phyloP scores from a whole-genome alignment of 2,329 filamentous ascomycete species.

The Colletotrichum camelliae region DNA sequence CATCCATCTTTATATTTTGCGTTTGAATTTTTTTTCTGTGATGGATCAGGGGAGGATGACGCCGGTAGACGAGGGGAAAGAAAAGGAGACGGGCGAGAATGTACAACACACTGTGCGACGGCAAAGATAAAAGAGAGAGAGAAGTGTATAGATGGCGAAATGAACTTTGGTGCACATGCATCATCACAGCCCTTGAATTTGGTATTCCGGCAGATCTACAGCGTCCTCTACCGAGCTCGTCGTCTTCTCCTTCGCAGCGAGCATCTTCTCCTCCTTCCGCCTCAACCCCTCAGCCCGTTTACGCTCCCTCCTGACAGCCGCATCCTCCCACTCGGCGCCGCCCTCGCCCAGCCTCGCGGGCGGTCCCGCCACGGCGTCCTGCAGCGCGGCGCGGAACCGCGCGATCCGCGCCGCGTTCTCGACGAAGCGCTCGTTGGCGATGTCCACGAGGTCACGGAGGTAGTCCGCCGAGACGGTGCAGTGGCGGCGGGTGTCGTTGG shows the following conservation, averaged over 20 bases:
- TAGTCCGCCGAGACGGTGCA: conserved; percentile 70
- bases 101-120: conserved; percentile 36
- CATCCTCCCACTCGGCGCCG: conserved; percentile 58
- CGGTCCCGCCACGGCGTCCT: conserved; percentile 33
- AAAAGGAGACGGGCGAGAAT: background rate
- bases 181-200: conserved; percentile 7
- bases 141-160: conserved; percentile 20
- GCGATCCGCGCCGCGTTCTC: conserved; percentile 73
- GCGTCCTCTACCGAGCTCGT: background rate
- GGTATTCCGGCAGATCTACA: background rate
- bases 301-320: conserved; percentile 54
- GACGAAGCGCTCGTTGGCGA: conserved; percentile 77
- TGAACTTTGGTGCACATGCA: background rate
- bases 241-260: conserved; percentile 20
- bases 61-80: background rate
- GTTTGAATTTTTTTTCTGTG: conserved; percentile 19
- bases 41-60: background rate
- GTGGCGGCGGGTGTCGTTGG: conserved; percentile 38
- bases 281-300: conserved; percentile 64
- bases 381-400: conserved; percentile 63
- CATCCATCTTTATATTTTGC: background rate
- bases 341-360: conserved; percentile 32
- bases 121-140: conserved; percentile 10
- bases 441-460: conserved; percentile 67
- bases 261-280: conserved; percentile 50